Base-by-base conservation (phyloP, 768 basidiomycete species). In the Amylocystis lapponica region DNA sequence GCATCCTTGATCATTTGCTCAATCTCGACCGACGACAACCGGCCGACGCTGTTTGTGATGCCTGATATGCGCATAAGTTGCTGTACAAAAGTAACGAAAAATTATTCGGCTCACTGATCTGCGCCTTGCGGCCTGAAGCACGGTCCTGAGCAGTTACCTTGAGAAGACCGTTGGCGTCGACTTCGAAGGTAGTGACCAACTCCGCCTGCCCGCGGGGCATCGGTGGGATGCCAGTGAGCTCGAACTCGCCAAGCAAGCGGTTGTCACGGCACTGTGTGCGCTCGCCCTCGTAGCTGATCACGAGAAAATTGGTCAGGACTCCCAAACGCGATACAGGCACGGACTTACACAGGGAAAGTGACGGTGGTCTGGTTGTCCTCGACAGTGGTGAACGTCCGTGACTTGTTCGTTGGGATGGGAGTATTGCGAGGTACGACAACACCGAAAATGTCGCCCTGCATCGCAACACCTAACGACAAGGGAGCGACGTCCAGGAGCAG, bases 301-400 rank as follows among this genome's bases (percentile, higher is more conserved):
- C 27, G 25, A 45, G 41, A 36, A 36, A 49, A 58, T 19, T 52
- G 45, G 5, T 12, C 16, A 14, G 42, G 16, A 1, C 16, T 27
- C 33, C 11, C 27, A 33, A 14, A 21, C 13, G 19, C 10, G 36
- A 39, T 25, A 13, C 11, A 14, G 27, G 51, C n/a, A n/a, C n/a
- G 30, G 26, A 61, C 80, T 60, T 71, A 85, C 81, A 99, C 96
- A 57, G 96, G 96, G 91, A 98, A 99, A 53, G 95, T 97, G 72
- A 99, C 96, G 49, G 90, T 95, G 49, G 96, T 99, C 72, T 98
- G 96, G 78, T 98, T 99, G 78, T 99, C 96, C 80, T 99, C 96
- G 52, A 99, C 96, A 42, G 96, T 99, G 56, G 96, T 99, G 79
- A 99, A 99, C 39, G 88, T 89, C 62, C 96, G 79, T 29, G 92